Percentiles rank a stretch among this genome's conserved stretches.
These are phyloP conservation scores for Kluyveromyces wickerhamii DNA, from an alignment of 805 yeast genomes.

Conservation along the genomic window DNA sequence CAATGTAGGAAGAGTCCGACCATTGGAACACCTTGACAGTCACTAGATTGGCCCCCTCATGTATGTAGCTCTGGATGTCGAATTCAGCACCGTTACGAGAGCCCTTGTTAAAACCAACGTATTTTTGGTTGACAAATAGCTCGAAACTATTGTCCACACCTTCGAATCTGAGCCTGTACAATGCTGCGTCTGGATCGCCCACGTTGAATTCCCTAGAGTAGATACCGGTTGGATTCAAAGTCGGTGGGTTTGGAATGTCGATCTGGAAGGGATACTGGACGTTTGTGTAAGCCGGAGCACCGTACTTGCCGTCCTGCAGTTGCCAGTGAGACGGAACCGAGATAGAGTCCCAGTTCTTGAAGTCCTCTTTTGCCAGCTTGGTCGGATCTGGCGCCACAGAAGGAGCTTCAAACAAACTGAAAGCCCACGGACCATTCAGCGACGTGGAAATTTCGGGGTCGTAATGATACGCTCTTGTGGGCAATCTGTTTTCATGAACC, in stretches of 20 bases:
- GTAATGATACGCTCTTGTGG: not conserved
- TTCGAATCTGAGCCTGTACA: slow-evolving; percentile 1
- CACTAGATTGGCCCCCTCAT: not conserved
- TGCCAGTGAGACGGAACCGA: slow-evolving; percentile 3
- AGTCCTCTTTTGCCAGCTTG: not conserved
- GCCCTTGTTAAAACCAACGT: slow-evolving; percentile 3
- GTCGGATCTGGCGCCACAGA: not conserved
- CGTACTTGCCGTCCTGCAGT: slow-evolving; percentile 2
- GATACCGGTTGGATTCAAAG: slow-evolving; percentile 1
- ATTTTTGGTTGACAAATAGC: not conserved
- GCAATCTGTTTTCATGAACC: slow-evolving; percentile 2
- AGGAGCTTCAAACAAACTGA: not conserved
- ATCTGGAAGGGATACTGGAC: slow-evolving; percentile 1
- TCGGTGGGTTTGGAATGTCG: slow-evolving; percentile 3
- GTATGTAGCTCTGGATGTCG: not conserved
- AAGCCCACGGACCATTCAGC: not conserved
- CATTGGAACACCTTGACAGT: slow-evolving; percentile 2
- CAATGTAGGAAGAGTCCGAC: slow-evolving; percentile 3
- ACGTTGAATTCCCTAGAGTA: not conserved
- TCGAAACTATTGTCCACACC: slow-evolving; percentile 3
- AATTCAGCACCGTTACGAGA: slow-evolving; percentile 2
- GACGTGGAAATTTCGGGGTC: not conserved
- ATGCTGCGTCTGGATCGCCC: not conserved
- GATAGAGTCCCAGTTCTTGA: not conserved
- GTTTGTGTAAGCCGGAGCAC: not conserved